These are phyloP conservation scores for Ulmus americana DNA, from an alignment of 331 rosid genomes.

Conservation along the genomic window DNA sequence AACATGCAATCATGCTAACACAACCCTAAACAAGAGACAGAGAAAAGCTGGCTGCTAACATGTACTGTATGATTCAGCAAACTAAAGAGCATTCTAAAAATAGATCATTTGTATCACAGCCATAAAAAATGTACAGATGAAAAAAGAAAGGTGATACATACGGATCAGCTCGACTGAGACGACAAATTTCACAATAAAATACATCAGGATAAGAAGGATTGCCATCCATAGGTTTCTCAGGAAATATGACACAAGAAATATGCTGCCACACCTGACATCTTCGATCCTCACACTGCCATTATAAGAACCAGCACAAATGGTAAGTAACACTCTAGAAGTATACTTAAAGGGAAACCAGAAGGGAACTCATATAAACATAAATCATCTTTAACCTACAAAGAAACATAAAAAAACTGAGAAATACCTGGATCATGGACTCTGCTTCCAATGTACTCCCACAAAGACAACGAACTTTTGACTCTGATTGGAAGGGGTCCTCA, in stretches of 20 bases:
- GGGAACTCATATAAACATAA: neutral
- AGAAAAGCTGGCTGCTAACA: neutral
- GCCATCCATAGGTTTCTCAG: constrained; percentile 69
- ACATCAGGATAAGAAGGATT: constrained; percentile 53
- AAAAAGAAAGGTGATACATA: constrained; percentile 37
- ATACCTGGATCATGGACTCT: constrained; percentile 75
- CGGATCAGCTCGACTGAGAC: constrained; percentile 97
- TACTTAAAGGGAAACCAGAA: neutral
- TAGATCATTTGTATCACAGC: neutral
- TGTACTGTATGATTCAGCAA: neutral
- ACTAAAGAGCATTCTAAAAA: neutral
- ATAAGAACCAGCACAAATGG: constrained; percentile 6
- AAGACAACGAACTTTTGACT: constrained; percentile 67
- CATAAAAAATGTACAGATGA: constrained; percentile 1
- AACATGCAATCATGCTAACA: neutral
- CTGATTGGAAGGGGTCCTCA: constrained; percentile 57
- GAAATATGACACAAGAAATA: constrained; percentile 67
- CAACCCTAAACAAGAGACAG: neutral
- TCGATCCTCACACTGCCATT: constrained; percentile 80
- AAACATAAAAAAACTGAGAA: neutral
- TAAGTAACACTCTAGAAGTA: neutral
- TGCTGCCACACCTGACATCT: constrained; percentile 88
- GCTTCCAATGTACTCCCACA: constrained; percentile 71
- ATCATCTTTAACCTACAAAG: neutral
- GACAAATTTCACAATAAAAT: constrained; percentile 84